Evolutionary conservation across 176 grass and related monocot genomes (phyloP).

Genomic region (Ensete ventricosum): DNA sequence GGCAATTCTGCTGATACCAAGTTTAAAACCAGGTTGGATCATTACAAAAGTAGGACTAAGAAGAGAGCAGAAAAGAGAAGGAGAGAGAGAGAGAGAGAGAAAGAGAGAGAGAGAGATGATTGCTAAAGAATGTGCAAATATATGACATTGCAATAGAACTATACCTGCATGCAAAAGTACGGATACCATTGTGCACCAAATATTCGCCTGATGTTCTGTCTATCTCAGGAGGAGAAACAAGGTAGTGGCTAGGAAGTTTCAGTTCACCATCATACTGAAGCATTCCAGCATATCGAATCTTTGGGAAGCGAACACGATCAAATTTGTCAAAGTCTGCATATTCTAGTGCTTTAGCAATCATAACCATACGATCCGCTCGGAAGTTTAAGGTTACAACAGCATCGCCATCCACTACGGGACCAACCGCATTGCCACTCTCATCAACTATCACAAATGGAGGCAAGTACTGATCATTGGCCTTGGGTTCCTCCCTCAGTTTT

Average conservation of each 20-base stretch:
- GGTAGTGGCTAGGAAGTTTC: constrained; percentile 57
- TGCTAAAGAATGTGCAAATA: neutral
- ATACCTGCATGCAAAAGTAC: constrained; percentile 98
- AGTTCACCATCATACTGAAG: constrained; percentile 93
- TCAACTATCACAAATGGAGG: constrained; percentile 92
- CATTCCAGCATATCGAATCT: constrained; percentile 84
- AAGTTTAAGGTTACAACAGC: constrained; percentile 93
- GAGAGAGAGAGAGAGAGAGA: too few species aligned
- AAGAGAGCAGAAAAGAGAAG: too few species aligned
- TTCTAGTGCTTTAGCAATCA: constrained; percentile 82
- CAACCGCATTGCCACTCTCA: constrained; percentile 65
- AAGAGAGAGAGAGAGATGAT: neutral
- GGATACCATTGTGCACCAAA: constrained; percentile 86
- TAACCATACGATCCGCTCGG: constrained; percentile 87
- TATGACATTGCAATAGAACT: neutral
- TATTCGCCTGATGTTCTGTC: constrained; percentile 96
- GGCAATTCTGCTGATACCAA: too few species aligned
- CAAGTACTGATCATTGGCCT: constrained; percentile 73
- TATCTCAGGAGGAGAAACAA: constrained; percentile 89
- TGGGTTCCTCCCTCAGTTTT: constrained; percentile 57
- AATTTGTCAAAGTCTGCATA: constrained; percentile 87
- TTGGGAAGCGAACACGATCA: constrained; percentile 71
- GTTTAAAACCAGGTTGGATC: too few species aligned
- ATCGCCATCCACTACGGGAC: constrained; percentile 75
- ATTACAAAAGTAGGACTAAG: too few species aligned